phyloP scores from a whole-genome alignment of 768 basidiomycete genomes.

The Peribolospora kevripleyi region DNA sequence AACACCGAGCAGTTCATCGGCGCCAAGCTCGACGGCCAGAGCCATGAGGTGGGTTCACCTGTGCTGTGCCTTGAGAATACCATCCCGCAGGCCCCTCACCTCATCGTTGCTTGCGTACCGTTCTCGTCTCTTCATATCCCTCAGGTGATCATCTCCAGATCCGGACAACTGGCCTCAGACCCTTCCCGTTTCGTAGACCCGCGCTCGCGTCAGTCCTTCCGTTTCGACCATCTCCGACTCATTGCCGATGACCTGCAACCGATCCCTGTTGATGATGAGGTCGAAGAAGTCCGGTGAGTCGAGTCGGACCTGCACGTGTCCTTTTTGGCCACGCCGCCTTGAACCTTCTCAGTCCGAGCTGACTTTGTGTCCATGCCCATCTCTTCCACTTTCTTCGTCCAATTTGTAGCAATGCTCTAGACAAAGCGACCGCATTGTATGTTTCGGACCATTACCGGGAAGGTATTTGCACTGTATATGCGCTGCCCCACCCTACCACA shows the following conservation, averaged over 20 bases:
- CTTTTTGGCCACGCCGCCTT: not conserved
- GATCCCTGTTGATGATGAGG: conserved; percentile 35
- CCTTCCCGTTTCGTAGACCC: not conserved
- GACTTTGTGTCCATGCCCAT: conserved; percentile 1
- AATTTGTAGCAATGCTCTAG: conserved; percentile 36
- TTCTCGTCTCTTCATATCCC: conserved; percentile 1
- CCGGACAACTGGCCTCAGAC: conserved; percentile 2
- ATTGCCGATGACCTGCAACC: conserved; percentile 32
- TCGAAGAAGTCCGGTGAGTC: conserved; percentile 51
- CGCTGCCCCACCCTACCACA: conserved; percentile 15
- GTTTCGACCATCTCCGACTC: not conserved
- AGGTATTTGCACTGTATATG: conserved; percentile 50
- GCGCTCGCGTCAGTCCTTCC: not conserved
- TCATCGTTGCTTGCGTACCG: not conserved
- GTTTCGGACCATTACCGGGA: conserved; percentile 57
- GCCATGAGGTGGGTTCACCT: conserved; percentile 41
- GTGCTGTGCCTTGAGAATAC: not conserved
- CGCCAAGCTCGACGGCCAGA: conserved; percentile 52
- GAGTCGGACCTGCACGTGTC: not conserved
- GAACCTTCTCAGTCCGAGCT: not conserved
- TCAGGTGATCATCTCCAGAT: conserved; percentile 76
- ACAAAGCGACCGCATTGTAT: conserved; percentile 42
- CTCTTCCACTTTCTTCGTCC: not conserved
- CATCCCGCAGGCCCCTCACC: not conserved
- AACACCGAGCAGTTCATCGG: conserved; percentile 70